phyloP scores from a whole-genome alignment of 83 land plant species.

The Diphasiastrum complanatum region DNA sequence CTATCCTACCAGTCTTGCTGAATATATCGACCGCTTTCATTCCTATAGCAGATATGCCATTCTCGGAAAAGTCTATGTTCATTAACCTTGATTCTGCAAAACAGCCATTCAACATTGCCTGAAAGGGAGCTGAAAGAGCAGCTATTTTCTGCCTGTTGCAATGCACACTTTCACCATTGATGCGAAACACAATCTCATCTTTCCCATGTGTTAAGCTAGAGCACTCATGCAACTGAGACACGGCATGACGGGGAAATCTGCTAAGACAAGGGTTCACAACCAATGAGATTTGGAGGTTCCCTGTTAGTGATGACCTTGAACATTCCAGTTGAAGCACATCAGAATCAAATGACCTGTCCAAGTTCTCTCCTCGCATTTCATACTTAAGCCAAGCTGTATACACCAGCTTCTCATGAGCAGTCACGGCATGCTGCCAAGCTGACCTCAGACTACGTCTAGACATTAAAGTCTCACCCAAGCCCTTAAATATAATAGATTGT shows the following conservation, averaged over 20 bases:
- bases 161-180: slow-evolving; percentile 50
- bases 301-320: no score
- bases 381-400: slow-evolving; percentile 83
- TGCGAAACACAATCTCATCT: slow-evolving; percentile 50
- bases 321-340: no score
- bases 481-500: slow-evolving; percentile 73
- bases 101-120: slow-evolving; percentile 73
- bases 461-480: slow-evolving; percentile 69
- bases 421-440: slow-evolving; percentile 54
- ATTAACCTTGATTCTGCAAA: slow-evolving; percentile 62
- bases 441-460: slow-evolving; percentile 64
- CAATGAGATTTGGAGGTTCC: no score
- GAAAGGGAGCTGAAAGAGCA: slow-evolving; percentile 60
- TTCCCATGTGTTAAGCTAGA: no score
- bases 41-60: slow-evolving; percentile 58
- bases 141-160: slow-evolving; percentile 64
- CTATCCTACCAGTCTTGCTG: slow-evolving; percentile 52
- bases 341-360: no score
- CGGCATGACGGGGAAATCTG: no score
- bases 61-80: slow-evolving; percentile 58
- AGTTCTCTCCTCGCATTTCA: slow-evolving; percentile 75
- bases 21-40: slow-evolving; percentile 64
- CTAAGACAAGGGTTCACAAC: no score
- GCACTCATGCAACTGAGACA: no score
- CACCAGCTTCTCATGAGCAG: slow-evolving; percentile 65